Percentiles rank a stretch among this genome's conserved stretches.
These are phyloP conservation scores for Corymbia calophylla DNA, from an alignment of 441 rosid species.

Conservation along the genomic window DNA sequence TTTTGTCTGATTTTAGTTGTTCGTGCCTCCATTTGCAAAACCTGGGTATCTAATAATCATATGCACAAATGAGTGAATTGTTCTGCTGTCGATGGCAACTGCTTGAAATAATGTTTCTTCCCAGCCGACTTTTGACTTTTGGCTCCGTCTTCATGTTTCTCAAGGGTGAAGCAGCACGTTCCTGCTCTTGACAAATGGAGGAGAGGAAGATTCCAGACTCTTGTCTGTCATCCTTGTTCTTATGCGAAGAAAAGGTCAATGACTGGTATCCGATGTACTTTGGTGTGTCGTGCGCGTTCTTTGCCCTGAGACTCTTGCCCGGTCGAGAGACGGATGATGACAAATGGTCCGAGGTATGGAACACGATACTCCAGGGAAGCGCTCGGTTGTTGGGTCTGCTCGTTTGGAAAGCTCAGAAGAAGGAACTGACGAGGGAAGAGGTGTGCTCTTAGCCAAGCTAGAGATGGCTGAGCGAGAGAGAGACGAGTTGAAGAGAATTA, in stretches of 20 bases:
- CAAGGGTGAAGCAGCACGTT: slow-evolving; percentile 16
- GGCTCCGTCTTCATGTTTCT: not conserved
- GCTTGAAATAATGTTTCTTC: not conserved
- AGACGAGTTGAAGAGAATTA: slow-evolving; percentile 45
- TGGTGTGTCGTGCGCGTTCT: slow-evolving; percentile 60
- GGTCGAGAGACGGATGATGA: slow-evolving; percentile 29
- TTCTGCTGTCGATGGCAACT: not conserved
- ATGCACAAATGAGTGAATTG: not conserved
- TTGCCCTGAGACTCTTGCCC: slow-evolving; percentile 34
- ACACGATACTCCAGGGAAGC: slow-evolving; percentile 54
- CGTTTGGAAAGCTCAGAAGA: slow-evolving; percentile 56
- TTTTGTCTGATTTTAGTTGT: not conserved
- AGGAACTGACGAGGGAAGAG: slow-evolving; percentile 11
- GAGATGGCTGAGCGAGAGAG: slow-evolving; percentile 48
- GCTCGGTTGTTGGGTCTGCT: slow-evolving; percentile 65
- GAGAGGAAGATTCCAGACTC: slow-evolving; percentile 27
- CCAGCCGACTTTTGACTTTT: not conserved
- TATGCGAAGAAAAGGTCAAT: slow-evolving; percentile 24
- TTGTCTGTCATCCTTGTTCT: slow-evolving; percentile 11
- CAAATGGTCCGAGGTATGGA: slow-evolving; percentile 41
- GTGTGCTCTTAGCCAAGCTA: slow-evolving; percentile 38
- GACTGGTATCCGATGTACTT: slow-evolving; percentile 45
- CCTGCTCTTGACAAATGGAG: slow-evolving; percentile 26
- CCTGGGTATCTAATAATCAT: not conserved
- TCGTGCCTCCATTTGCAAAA: not conserved